Evolutionary conservation across 2,329 filamentous ascomycete genomes (phyloP).

Genomic region (Pezicula rhizophila): DNA sequence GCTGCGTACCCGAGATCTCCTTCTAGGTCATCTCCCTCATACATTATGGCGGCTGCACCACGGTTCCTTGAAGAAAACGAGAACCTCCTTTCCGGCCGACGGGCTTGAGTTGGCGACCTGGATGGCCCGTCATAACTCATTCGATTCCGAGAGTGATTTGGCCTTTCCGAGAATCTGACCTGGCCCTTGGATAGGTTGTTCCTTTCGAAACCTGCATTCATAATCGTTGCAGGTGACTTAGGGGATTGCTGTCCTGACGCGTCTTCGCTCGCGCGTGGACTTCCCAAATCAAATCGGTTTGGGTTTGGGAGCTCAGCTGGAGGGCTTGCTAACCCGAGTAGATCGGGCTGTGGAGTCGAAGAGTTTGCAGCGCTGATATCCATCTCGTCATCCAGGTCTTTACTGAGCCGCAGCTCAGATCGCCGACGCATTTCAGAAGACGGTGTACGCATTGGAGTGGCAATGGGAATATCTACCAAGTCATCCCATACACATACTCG

Average conservation of each 20-base stretch:
- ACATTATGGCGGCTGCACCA: constrained; percentile 32
- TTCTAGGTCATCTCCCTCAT: constrained; percentile 72
- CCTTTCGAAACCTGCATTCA: constrained; percentile 8
- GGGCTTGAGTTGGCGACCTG: constrained; percentile 14
- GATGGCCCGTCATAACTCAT: constrained; percentile 29
- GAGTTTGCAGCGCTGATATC: constrained; percentile 74
- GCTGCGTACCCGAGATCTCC: constrained; percentile 93
- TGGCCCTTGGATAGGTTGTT: constrained; percentile 13
- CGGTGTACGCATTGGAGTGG: constrained; percentile 79
- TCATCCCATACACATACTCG: constrained; percentile 98
- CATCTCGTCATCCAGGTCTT: constrained; percentile 70
- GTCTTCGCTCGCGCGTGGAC: constrained; percentile 28
- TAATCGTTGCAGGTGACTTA: constrained; percentile 11
- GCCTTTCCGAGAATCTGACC: constrained; percentile 24
- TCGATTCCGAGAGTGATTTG: constrained; percentile 20
- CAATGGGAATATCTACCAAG: constrained; percentile 89
- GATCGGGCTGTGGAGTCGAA: constrained; percentile 53
- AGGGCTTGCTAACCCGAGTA: constrained; percentile 49
- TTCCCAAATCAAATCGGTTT: constrained; percentile 65
- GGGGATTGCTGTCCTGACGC: constrained; percentile 11
- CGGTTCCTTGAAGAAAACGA: constrained; percentile 31
- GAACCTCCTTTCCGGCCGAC: constrained; percentile 27
- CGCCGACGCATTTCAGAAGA: constrained; percentile 78
- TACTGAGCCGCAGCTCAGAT: constrained; percentile 39
- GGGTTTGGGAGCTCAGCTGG: constrained; percentile 65